Percentiles rank a stretch among this genome's conserved stretches.
These are phyloP conservation scores for Kernera saxatilis DNA, from an alignment of 345 rosid species.

Conservation along the genomic window DNA sequence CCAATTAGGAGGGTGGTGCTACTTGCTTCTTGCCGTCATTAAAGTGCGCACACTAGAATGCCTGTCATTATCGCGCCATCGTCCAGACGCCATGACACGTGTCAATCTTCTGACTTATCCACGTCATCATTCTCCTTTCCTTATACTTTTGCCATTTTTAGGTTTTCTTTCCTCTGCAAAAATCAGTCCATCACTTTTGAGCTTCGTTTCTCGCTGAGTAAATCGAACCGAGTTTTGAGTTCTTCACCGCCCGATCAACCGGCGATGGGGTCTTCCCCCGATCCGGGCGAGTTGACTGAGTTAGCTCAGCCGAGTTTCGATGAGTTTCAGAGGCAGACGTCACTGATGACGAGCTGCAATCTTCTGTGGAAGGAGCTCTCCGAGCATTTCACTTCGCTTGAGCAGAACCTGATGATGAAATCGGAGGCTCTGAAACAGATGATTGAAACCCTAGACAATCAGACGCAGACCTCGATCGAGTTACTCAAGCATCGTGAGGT, in stretches of 20 bases:
- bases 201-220: not conserved
- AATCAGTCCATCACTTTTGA: not conserved
- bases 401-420: constrained; percentile 60
- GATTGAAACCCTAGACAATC: constrained; percentile 54
- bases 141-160: constrained; percentile 18
- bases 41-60: constrained; percentile 28
- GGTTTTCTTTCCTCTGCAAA: constrained; percentile 25
- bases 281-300: constrained; percentile 73
- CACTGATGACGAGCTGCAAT: constrained; percentile 88
- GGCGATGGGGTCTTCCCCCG: constrained; percentile 76
- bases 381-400: constrained; percentile 79
- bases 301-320: constrained; percentile 67
- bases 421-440: constrained; percentile 67
- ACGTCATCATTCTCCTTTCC: constrained; percentile 36
- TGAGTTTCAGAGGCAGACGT: constrained; percentile 84
- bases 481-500: constrained; percentile 70
- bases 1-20: not conserved
- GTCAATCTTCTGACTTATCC: constrained; percentile 26
- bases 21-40: not conserved
- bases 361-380: constrained; percentile 96
- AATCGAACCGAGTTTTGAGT: not conserved
- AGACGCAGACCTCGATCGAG: constrained; percentile 69
- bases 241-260: not conserved
- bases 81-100: constrained; percentile 33
- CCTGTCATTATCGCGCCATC: not conserved